Conservation (phyloP, 2,329 filamentous ascomycete genomes). For the Corinectria fuckeliana region DNA sequence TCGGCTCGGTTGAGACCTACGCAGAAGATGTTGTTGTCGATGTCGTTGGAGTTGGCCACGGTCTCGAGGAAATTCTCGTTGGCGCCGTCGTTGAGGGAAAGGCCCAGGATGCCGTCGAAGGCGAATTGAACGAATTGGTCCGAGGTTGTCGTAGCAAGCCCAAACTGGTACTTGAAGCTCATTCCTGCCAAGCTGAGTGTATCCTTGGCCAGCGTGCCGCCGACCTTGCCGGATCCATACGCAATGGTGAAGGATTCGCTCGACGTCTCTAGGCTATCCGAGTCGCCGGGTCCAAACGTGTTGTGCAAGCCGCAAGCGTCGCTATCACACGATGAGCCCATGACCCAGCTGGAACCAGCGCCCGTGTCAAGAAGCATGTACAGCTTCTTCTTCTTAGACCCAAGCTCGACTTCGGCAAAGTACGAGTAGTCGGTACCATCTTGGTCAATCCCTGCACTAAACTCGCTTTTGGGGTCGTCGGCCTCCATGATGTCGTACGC, state of each 20-base stretch:
- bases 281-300: constrained; percentile 71
- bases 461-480: constrained; percentile 50
- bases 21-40: constrained; percentile 71
- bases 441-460: constrained; percentile 64
- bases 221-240: constrained; percentile 80
- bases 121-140: constrained; percentile 78
- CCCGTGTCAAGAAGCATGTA: constrained; percentile 72
- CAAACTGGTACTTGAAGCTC: constrained; percentile 70
- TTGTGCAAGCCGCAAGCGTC: constrained; percentile 73
- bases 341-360: constrained; percentile 82
- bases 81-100: constrained; percentile 68
- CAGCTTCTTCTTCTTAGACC: constrained; percentile 59
- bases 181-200: constrained; percentile 71
- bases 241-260: constrained; percentile 66
- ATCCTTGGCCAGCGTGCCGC: constrained; percentile 71
- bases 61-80: constrained; percentile 72
- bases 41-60: constrained; percentile 60
- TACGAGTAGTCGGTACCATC: constrained; percentile 72
- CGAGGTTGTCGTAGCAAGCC: constrained; percentile 74
- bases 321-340: constrained; percentile 72
- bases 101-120: constrained; percentile 86
- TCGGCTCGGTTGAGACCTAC: constrained; percentile 71
- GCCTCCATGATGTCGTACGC: constrained; percentile 56
- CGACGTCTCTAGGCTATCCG: constrained; percentile 64
- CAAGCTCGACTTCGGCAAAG: constrained; percentile 64